These are phyloP conservation scores for Apiotrichum veenhuisii DNA, from an alignment of 1,284 basidiomycete genomes.

Conservation along the genomic window DNA sequence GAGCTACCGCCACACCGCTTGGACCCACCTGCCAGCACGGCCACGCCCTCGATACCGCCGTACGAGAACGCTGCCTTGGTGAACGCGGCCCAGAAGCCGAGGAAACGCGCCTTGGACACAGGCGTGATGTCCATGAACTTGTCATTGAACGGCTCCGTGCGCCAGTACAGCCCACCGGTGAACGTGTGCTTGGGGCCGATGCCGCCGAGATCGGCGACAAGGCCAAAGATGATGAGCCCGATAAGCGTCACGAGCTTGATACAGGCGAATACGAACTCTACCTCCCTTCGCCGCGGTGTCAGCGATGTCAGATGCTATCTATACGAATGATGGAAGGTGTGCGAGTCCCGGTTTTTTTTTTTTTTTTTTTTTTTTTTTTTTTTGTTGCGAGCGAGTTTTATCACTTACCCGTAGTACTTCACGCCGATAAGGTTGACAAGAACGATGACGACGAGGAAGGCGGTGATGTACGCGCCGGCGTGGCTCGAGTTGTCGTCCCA, in stretches of 20 bases:
- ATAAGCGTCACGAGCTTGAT: slow-evolving; percentile 11
- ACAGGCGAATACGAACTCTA: slow-evolving; percentile 29
- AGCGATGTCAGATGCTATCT: too few species aligned
- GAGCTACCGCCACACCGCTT: too few species aligned
- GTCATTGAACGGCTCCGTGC: slow-evolving; percentile 24
- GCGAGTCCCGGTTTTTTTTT: too few species aligned
- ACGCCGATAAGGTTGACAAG: slow-evolving; percentile 13
- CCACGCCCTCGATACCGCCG: slow-evolving; percentile 46
- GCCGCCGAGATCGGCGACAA: slow-evolving; percentile 69
- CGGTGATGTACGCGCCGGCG: slow-evolving; percentile 19
- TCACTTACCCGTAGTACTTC: background rate
- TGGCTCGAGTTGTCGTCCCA: slow-evolving; percentile 58
- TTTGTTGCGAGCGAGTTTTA: slow-evolving; percentile 4
- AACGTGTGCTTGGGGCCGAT: slow-evolving; percentile 56
- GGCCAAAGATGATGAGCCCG: slow-evolving; percentile 56
- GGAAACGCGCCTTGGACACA: slow-evolving; percentile 47
- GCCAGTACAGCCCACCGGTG: slow-evolving; percentile 25
- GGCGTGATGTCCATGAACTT: slow-evolving; percentile 17
- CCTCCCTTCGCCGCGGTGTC: slow-evolving; percentile 35
- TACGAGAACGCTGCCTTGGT: slow-evolving; percentile 30
- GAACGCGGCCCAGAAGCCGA: slow-evolving; percentile 62
- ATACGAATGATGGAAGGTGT: too few species aligned
- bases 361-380: too few species aligned
- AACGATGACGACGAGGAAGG: slow-evolving; percentile 11
- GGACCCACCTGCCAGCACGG: too few species aligned